Evolutionary conservation across 805 yeast species (phyloP).

Genomic region (Sugiyamaella valdiviana): DNA sequence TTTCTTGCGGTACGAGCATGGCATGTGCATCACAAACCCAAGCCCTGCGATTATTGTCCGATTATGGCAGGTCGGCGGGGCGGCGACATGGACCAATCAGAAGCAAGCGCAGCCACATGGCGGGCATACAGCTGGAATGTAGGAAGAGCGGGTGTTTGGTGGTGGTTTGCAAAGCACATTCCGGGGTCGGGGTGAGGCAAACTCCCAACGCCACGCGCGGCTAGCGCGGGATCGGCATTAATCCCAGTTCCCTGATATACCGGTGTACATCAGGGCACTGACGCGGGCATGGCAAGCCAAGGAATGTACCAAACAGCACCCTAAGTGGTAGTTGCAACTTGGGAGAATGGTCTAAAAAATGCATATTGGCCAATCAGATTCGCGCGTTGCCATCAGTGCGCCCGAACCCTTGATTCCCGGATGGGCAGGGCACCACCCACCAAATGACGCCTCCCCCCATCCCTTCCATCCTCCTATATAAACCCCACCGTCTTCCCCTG

Average conservation of each 20-base stretch:
- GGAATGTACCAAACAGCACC: not conserved
- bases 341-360: not conserved
- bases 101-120: not conserved
- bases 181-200: not conserved
- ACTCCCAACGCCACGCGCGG: not conserved
- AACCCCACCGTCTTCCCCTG: conserved; percentile 8
- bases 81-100: not conserved
- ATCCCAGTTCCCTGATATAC: not conserved
- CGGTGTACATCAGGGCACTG: not conserved
- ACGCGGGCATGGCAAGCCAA: not conserved
- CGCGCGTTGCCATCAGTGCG: not conserved
- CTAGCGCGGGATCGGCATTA: too few species aligned
- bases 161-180: not conserved
- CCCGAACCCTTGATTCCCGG: too few species aligned
- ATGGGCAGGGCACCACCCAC: too few species aligned
- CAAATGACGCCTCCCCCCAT: too few species aligned
- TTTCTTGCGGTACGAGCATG: too few species aligned
- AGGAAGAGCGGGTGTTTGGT: not conserved
- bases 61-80: not conserved
- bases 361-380: not conserved
- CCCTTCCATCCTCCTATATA: conserved; percentile 4
- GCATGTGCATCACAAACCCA: not conserved
- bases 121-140: not conserved
- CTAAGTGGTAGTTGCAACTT: not conserved
- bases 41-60: not conserved